These are phyloP conservation scores for Auricularia cornea DNA, from an alignment of 768 basidiomycete genomes.

Conservation along the genomic window DNA sequence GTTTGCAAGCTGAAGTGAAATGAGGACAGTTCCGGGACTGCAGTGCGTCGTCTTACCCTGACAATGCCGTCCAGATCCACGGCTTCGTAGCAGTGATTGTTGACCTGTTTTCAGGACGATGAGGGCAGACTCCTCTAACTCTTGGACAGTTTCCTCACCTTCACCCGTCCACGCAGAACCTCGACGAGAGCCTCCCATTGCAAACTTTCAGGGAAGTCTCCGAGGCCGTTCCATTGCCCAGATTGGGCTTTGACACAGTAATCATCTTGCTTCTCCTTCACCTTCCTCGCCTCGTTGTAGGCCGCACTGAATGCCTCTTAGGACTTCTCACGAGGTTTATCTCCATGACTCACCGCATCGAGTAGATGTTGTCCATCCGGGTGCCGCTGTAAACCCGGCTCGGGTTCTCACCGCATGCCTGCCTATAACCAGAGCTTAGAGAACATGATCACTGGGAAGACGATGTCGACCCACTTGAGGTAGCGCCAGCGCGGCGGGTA, in stretches of 20 bases:
- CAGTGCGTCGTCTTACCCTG: no score
- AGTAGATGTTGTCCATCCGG: slow-evolving; percentile 51
- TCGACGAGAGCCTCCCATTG: slow-evolving; percentile 77
- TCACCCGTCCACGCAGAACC: slow-evolving; percentile 79
- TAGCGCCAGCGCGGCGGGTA: slow-evolving; percentile 62
- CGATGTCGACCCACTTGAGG: slow-evolving; percentile 50
- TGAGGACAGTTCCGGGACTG: no score
- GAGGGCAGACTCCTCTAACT: no score
- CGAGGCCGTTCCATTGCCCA: slow-evolving; percentile 21
- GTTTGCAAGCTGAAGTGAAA: slow-evolving; percentile 66
- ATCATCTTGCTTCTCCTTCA: slow-evolving; percentile 60
- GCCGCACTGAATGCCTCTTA: slow-evolving; percentile 53
- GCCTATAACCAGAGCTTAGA: slow-evolving; percentile 15
- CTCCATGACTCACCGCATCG: neutral
- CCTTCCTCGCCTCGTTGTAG: slow-evolving; percentile 61
- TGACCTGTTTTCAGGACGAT: slow-evolving; percentile 25
- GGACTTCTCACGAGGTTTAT: slow-evolving; percentile 42
- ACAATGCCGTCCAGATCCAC: slow-evolving; percentile 65
- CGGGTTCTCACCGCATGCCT: slow-evolving; percentile 36
- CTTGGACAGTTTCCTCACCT: slow-evolving; percentile 21
- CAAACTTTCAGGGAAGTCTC: slow-evolving; percentile 61
- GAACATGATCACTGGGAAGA: neutral
- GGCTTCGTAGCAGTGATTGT: slow-evolving; percentile 58
- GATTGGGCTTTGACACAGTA: slow-evolving; percentile 58
- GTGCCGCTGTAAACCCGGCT: slow-evolving; percentile 17